phyloP scores from a whole-genome alignment of 2,329 filamentous ascomycete species.

The Penicillium brevicompactum region DNA sequence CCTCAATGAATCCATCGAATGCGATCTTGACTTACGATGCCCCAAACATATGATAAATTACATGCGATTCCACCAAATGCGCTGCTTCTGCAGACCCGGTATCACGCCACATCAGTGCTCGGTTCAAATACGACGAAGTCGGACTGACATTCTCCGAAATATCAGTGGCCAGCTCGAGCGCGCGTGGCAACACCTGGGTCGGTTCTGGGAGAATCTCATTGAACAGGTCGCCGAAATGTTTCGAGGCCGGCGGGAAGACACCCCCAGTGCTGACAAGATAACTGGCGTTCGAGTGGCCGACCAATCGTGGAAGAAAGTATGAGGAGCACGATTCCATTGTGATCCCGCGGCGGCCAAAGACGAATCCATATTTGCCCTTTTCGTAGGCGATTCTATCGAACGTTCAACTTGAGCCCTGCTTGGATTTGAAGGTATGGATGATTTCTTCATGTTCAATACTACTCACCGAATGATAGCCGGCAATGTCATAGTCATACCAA shows the following conservation, averaged over 20 bases:
- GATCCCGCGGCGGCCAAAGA: constrained; percentile 70
- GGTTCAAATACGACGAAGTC: constrained; percentile 67
- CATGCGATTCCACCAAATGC: constrained; percentile 64
- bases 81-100: constrained; percentile 64
- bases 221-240: constrained; percentile 59
- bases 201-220: constrained; percentile 62
- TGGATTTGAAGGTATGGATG: not conserved
- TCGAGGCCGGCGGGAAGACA: constrained; percentile 57
- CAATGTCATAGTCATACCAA: constrained; percentile 62
- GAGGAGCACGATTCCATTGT: constrained; percentile 72
- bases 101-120: constrained; percentile 66
- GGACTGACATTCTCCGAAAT: constrained; percentile 67
- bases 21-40: constrained; percentile 22
- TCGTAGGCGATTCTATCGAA: constrained; percentile 52
- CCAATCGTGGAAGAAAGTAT: constrained; percentile 71
- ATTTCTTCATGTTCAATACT: not conserved
- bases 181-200: constrained; percentile 64
- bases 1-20: not conserved
- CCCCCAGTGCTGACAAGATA: constrained; percentile 62
- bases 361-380: constrained; percentile 70
- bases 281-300: constrained; percentile 52
- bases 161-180: constrained; percentile 67
- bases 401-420: not conserved
- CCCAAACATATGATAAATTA: constrained; percentile 45
- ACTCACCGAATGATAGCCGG: constrained; percentile 54